phyloP scores from a whole-genome alignment of 129 eudicot species.

The Flaveria brownii region DNA sequence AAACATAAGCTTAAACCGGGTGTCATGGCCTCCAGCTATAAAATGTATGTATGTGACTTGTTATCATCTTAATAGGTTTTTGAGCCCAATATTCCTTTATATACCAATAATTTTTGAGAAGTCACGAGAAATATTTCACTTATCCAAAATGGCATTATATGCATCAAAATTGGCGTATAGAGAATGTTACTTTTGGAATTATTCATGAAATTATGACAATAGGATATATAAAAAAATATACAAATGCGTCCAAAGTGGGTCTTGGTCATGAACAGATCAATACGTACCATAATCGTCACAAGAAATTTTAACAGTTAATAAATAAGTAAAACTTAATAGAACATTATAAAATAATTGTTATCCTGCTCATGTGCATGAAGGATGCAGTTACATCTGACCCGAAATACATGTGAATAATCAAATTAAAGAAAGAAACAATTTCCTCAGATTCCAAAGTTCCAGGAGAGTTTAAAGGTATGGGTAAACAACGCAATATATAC shows the following conservation, averaged over 20 bases:
- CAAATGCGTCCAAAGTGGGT: conserved; percentile 35
- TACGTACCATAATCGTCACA: conserved; percentile 34
- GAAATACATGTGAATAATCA: conserved; percentile 27
- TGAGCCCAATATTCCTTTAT: too few relatives aligned
- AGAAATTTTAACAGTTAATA: conserved; percentile 2
- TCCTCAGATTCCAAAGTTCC: conserved; percentile 31
- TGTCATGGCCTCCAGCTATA: conserved; percentile 18
- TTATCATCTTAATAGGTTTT: conserved; percentile 25
- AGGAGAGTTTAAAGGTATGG: conserved; percentile 23
- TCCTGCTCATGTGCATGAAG: conserved; percentile 34
- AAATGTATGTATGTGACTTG: conserved; percentile 8
- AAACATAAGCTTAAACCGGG: not conserved
- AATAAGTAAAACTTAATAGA: not conserved
- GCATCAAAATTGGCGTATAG: conserved; percentile 31
- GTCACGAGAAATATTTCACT: conserved; percentile 44
- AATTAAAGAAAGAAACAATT: conserved; percentile 17
- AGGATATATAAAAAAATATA: conserved; percentile 17
- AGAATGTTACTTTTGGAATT: conserved; percentile 40
- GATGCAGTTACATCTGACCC: not conserved
- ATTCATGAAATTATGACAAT: conserved; percentile 37
- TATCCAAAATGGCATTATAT: conserved; percentile 35
- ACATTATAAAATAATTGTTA: conserved; percentile 9
- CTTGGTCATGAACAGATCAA: conserved; percentile 30
- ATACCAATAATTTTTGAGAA: conserved; percentile 15
- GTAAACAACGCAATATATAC: not conserved